Base-by-base conservation (phyloP, 331 rosid genomes). In the Malus hybrid region DNA sequence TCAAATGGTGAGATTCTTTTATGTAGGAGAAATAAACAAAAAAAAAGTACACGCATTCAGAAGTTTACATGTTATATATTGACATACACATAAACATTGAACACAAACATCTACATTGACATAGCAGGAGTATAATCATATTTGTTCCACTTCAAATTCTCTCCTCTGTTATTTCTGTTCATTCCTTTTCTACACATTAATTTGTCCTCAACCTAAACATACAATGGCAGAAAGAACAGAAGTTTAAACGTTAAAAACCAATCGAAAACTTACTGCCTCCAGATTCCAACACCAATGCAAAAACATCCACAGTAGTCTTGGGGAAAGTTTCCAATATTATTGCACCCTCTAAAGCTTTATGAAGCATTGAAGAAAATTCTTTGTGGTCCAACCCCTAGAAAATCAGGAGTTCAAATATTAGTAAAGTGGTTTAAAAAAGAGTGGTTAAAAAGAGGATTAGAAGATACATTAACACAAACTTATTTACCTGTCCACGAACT, bases 281-380 rank as follows among this genome's bases (percentile, higher is more conserved):
- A 83, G 97, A 92, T 84, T 95, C 97, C 83, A 95, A 83, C 82
- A 95, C 97, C 90, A 95, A 81, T 46, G 97, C 99, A 83, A 94
- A 94, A 73, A 94, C 96, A 75, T 94, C 99, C 64, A 94, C 97
- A 4, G 98, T 94, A 52, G 97, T 94, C 83, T 94, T 94, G 84
- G 98, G 98, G 75, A 91, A 91, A 28, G 80, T 82, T 80, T 94
- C 97, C 90, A 94, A 79, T 56, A 94, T 90, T 75, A 92, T 89
- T 72, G 96, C 96, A 78, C 99, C 97, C 85, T 88, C 97, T 87
- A 94, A 80, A 85, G 97, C 89, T 85, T 94, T 94, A 76, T 90
- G 93, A 81, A 94, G 97, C 97, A 88, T 87, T 1, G 93, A 84
- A 73, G 89, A 85, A 79, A 86, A 85, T 28, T 95, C 99, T 78